Conservation (phyloP, 805 yeast species). For the Peterozyma xylosa region DNA sequence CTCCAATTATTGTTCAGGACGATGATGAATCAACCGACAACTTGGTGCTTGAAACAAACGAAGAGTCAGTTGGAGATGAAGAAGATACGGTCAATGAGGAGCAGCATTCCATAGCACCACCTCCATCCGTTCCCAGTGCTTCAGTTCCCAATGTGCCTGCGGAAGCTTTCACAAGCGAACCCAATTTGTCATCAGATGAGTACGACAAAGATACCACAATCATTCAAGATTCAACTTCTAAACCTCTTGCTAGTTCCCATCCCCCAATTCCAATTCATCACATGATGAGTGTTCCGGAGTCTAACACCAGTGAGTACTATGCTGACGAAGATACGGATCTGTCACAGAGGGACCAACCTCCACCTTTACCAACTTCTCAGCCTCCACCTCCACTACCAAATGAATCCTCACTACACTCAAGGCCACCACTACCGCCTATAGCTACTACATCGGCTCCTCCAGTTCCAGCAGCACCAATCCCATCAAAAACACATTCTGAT, state of each 20-base stretch:
- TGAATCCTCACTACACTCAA: slow-evolving; percentile 1
- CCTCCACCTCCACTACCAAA: background rate
- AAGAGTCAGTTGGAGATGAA: slow-evolving; percentile 1
- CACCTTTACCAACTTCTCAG: background rate
- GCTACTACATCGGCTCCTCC: slow-evolving; percentile 10
- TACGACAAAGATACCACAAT: no score
- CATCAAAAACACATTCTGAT: background rate
- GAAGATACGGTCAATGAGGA: background rate
- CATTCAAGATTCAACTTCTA: no score
- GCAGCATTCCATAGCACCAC: background rate
- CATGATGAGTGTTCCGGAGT: background rate
- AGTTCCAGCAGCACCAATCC: slow-evolving; percentile 2
- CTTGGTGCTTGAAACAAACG: slow-evolving; percentile 6
- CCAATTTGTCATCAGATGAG: no score
- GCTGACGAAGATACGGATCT: background rate
- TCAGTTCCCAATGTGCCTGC: slow-evolving; percentile 9
- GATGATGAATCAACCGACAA: background rate
- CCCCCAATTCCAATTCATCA: no score
- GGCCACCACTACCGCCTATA: slow-evolving; percentile 10
- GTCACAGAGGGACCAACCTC: background rate
- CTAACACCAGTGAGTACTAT: background rate
- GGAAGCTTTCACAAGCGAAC: background rate
- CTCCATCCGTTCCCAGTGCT: slow-evolving; percentile 1
- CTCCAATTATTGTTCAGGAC: slow-evolving; percentile 5
- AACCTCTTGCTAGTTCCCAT: no score